Conservation (phyloP, 805 yeast genomes). For the Lachancea cidri region DNA sequence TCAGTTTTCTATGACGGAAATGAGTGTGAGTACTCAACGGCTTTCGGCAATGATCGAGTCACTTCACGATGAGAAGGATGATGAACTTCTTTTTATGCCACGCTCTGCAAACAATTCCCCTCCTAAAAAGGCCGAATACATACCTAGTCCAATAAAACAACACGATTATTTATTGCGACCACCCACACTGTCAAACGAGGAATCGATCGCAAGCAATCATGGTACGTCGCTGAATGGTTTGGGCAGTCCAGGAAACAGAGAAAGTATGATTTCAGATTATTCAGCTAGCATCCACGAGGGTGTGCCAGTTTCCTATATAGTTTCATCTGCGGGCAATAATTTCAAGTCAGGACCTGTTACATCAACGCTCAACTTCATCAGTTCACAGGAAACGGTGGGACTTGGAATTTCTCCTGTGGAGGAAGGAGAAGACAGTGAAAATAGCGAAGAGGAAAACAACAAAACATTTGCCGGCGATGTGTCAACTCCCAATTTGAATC, state of each 20-base stretch:
- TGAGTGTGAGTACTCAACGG: conserved; percentile 20
- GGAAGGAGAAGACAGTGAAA: neutral
- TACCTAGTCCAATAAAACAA: conserved; percentile 1
- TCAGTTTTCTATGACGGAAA: neutral
- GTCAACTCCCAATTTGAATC: neutral
- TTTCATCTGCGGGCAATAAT: conserved; percentile 2
- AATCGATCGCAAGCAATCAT: neutral
- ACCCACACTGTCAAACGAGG: conserved; percentile 3
- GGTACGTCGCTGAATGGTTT: neutral
- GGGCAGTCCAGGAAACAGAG: conserved; percentile 11
- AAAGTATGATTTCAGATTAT: conserved; percentile 28
- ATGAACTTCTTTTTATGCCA: conserved; percentile 9
- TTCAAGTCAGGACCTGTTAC: conserved; percentile 1
- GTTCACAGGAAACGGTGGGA: conserved; percentile 7
- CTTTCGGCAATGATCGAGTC: conserved; percentile 30
- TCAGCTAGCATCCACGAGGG: conserved; percentile 33
- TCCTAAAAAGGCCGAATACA: conserved; percentile 1
- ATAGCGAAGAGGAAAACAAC: neutral
- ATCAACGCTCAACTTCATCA: conserved; percentile 4
- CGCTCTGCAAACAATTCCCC: conserved; percentile 1
- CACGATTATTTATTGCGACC: neutral
- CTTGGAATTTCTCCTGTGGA: neutral
- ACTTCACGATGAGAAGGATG: conserved; percentile 14
- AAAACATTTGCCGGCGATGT: neutral
- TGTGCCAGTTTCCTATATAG: conserved; percentile 28